These are phyloP conservation scores for Guyanaporus albipodus DNA, from an alignment of 768 basidiomycete species.

Conservation along the genomic window DNA sequence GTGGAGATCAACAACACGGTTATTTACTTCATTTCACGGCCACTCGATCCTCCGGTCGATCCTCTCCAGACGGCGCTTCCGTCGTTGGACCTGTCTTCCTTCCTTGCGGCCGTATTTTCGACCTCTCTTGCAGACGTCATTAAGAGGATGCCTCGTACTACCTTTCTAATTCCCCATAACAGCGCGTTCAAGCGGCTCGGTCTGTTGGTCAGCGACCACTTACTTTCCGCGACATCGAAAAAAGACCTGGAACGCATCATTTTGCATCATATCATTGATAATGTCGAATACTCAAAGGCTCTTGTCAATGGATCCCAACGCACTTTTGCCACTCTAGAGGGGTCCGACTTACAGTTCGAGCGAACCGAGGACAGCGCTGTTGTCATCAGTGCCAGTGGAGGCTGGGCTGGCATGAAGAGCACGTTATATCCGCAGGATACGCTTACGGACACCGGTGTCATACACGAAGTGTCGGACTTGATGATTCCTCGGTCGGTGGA, in stretches of 20 bases:
- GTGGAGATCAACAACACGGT: constrained; percentile 73
- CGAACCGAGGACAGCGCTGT: constrained; percentile 50
- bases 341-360: constrained; percentile 73
- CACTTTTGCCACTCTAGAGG: constrained; percentile 80
- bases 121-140: constrained; percentile 73
- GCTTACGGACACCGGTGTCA: constrained; percentile 84
- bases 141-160: constrained; percentile 60
- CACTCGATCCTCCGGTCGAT: constrained; percentile 79
- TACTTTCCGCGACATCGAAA: constrained; percentile 75
- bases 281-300: constrained; percentile 66
- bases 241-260: constrained; percentile 80
- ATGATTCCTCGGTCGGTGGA: constrained; percentile 85
- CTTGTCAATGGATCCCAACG: constrained; percentile 62
- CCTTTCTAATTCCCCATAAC: constrained; percentile 87
- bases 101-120: constrained; percentile 87
- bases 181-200: constrained; percentile 86
- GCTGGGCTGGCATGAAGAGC: constrained; percentile 70
- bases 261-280: constrained; percentile 78
- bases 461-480: constrained; percentile 84
- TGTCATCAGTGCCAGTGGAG: constrained; percentile 61
- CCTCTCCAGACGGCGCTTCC: constrained; percentile 78
- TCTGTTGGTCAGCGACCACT: constrained; percentile 76
- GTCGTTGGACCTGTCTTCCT: constrained; percentile 80
- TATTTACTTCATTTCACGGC: constrained; percentile 85
- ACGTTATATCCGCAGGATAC: constrained; percentile 56